Conservation (phyloP, 768 basidiomycete genomes). For the Tylopilus felleus region DNA sequence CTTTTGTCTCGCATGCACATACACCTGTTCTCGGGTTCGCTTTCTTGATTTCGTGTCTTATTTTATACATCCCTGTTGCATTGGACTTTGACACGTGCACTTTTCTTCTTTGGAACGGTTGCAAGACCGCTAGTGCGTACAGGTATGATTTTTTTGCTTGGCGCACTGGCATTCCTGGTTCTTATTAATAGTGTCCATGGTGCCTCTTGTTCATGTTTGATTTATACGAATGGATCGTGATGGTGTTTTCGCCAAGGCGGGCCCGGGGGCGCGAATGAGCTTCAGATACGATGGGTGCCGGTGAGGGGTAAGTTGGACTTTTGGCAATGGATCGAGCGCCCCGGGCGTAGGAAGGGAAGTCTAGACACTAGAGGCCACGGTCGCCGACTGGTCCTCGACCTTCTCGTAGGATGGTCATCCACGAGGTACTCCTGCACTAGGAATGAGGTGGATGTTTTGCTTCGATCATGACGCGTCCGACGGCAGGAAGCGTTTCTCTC, state of each 20-base stretch:
- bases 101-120: constrained; percentile 17
- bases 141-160: constrained; percentile 9
- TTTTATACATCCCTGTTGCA: constrained; percentile 15
- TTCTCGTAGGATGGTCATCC: no score
- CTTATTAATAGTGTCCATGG: not conserved
- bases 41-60: not conserved
- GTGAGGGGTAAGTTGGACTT: no score
- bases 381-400: no score
- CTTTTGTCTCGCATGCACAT: constrained; percentile 1
- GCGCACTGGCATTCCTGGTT: constrained; percentile 21
- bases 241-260: not conserved
- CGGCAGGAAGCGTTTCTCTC: no score
- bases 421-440: no score
- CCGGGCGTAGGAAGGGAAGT: no score
- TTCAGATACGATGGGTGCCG: no score
- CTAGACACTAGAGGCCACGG: no score
- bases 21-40: not conserved
- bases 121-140: constrained; percentile 22
- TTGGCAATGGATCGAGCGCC: no score
- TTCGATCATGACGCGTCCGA: no score
- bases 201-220: not conserved
- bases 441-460: no score
- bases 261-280: not conserved
- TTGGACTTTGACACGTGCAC: constrained; percentile 14
- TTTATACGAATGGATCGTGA: constrained; percentile 17